Evolutionary conservation across 179 eudicot species (phyloP), one percentile per base, ranked within the genome.

Genomic region (Drosera spatulata): DNA sequence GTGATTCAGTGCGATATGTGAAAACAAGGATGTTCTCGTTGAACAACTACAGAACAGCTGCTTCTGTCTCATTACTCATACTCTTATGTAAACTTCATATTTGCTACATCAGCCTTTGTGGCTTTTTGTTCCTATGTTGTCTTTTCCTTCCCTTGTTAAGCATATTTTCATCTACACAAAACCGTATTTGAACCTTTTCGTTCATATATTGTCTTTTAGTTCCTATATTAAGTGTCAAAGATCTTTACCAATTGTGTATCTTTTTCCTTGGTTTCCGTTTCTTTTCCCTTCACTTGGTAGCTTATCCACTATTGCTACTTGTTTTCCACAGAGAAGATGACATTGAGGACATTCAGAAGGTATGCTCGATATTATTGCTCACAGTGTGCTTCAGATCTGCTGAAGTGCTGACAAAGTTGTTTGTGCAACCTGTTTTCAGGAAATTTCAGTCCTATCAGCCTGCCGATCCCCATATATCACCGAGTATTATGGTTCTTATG

Each of bases 331-430:
- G 97, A 56, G 97, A 91, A 73, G 97, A 91, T 82, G 97, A 91
- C 70, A 80, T 91, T 61, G 97, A 91, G 69, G 97, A 91, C 75
- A 88, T 88, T 66, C 97, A 91, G 63, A 88, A 82, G 91, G 97
- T 88, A 79, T 61, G 57, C 50, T 33, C 48, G 4, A 3, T 51
- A 38, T 47, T 14, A 33, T 48, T 53, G 55, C 56, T 42, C 41
- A 50, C 53, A 45, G 60, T 41, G 41, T 60, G 11, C 53, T 59
- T 56, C 56, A 2, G 15, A 48, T 53, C 56, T 60, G 65, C 38
- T 2, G 56, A 50, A n/a, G 4, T 38, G 33, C 12, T 41, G 13
- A 11, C 50, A 13, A 52, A 40, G 2, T 22, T 42, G 53, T 56
- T 33, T 71, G 64, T 72, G 38, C 54, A 55, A 41, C 49, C 61